Conservation (phyloP, 306 rosid species). For the Pyrus betulifolia region DNA sequence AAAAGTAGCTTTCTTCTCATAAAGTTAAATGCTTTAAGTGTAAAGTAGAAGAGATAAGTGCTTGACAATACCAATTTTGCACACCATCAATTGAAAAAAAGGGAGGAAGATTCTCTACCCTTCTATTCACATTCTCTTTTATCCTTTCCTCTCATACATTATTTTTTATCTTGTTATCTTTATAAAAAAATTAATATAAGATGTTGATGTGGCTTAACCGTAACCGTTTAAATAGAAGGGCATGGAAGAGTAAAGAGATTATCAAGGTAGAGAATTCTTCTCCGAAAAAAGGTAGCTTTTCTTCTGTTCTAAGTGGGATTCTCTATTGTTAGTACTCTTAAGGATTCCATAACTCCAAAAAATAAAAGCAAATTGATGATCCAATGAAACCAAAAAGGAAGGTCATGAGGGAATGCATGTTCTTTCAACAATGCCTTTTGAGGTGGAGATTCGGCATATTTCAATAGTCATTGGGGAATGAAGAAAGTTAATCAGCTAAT, state of each 20-base stretch:
- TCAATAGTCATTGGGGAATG: constrained; percentile 10
- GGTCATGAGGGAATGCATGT: not conserved
- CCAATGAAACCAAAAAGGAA: not conserved
- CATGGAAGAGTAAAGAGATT: no score
- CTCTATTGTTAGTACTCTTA: constrained; percentile 61
- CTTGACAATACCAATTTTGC: constrained; percentile 35
- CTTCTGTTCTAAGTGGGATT: constrained; percentile 51
- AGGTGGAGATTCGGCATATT: constrained; percentile 63
- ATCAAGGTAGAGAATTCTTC: no score
- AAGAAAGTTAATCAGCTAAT: constrained; percentile 4
- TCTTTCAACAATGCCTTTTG: constrained; percentile 47
- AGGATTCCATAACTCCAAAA: constrained; percentile 46
- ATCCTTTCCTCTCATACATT: no score
- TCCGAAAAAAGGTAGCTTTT: constrained; percentile 29
- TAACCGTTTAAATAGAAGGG: no score
- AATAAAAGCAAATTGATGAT: constrained; percentile 40
- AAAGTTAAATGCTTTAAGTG: constrained; percentile 54
- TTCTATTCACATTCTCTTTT: no score
- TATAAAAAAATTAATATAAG: no score
- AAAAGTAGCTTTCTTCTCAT: constrained; percentile 18
- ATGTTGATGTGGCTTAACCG: no score
- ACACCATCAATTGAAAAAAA: constrained; percentile 47
- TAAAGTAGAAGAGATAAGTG: constrained; percentile 47
- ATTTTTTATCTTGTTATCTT: no score
- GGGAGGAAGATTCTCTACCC: no score